Evolutionary conservation across 1,284 basidiomycete species (phyloP), one percentile per base, ranked within the genome.

Genomic region (Puccinia hordei): DNA sequence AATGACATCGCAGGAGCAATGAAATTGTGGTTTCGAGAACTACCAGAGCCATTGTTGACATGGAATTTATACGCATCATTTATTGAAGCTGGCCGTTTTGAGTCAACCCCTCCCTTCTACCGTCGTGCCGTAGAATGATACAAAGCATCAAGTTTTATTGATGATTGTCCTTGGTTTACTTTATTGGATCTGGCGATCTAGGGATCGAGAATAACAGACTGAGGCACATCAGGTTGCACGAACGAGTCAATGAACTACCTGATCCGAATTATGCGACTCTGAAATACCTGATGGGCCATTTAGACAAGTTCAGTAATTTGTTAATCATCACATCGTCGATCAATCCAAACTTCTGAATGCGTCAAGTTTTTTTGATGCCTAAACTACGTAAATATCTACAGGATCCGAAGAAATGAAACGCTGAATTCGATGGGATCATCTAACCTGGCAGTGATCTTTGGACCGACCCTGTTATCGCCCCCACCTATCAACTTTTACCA

Each of bases 181-280:
- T 35, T 1, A 30, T 49, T 15, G 10, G 24, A 30, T 61, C 72
- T 85, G 95, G 94, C 17, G 24, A 30, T 61, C 72, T 85, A 95
- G 94, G 92, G 85, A 93, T 94, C 83, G 95, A 98, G 74, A 95
- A 96, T 84, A 93, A 96, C 83, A 90, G 95, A 76, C 87, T 98
- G 82, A 90, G 95, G 82, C 95, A 98, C 84, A 98, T 98, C 82
- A 90, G 95, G 72, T 87, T 99, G 81, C 96, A 99, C 84, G 96
- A 99, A 85, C 90, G 93, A 74, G 95, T 99, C 71, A 99, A 99
- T 85, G 95, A 98, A 83, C 88, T 99, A 73, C 97, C 96, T 3
- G 96, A 99, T 87, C 90, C 97, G 17, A 98, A 99, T 86, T 99
- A 99, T 85, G 94, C 97, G 0, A 98, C 96, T 0, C 88, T 99